These are phyloP conservation scores for Alternaria postmessia DNA, from an alignment of 2,329 filamentous ascomycete species.

Conservation along the genomic window DNA sequence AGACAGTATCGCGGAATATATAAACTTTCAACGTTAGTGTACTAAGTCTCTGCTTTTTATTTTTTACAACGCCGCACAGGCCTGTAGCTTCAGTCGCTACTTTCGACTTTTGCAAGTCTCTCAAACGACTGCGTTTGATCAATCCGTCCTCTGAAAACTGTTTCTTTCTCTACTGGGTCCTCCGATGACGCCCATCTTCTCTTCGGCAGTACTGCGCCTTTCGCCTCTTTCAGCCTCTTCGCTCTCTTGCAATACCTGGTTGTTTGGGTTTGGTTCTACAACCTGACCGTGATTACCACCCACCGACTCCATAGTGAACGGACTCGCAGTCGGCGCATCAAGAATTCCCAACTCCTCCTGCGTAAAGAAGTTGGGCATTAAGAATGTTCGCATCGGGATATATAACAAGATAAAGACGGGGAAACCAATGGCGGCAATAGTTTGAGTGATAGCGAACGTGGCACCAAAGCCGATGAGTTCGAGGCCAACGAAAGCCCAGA, in stretches of 20 bases:
- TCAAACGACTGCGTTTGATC: neutral
- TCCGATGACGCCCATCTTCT: conserved; percentile 12
- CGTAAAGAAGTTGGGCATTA: conserved; percentile 62
- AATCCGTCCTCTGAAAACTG: neutral
- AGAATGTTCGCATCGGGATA: conserved; percentile 62
- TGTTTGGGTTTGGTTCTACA: conserved; percentile 5
- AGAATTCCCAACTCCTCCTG: conserved; percentile 59
- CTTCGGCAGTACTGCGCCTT: conserved; percentile 10
- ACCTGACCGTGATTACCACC: conserved; percentile 56
- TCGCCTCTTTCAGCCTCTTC: conserved; percentile 36
- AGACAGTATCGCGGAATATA: neutral
- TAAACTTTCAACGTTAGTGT: neutral
- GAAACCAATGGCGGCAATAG: conserved; percentile 67
- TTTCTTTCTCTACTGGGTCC: neutral
- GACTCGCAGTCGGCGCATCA: conserved; percentile 63
- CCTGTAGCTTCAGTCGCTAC: neutral
- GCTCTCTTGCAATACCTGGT: conserved; percentile 28
- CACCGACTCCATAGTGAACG: conserved; percentile 62
- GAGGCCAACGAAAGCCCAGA: conserved; percentile 60
- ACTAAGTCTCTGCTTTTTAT: neutral
- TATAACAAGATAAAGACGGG: conserved; percentile 65
- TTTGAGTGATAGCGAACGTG: conserved; percentile 67
- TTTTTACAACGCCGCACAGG: neutral
- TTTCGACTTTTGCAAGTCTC: neutral
- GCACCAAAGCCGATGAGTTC: conserved; percentile 62